Evolutionary conservation across 83 land plant species (phyloP), one percentile per base, ranked within the genome.

Genomic region (Isoetes engelmannii): DNA sequence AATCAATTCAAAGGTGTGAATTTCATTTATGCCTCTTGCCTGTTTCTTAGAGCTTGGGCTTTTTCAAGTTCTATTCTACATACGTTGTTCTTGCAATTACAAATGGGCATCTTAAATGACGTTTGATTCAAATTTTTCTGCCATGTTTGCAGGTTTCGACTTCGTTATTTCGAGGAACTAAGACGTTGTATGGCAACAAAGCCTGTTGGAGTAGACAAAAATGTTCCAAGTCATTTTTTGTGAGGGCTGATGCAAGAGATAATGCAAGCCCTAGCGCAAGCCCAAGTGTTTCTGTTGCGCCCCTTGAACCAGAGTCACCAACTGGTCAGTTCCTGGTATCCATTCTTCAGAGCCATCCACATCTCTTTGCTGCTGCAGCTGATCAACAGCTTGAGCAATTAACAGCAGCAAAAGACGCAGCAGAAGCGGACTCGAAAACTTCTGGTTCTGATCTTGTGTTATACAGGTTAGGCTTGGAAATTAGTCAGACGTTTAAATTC

Each of bases 361-460:
- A 90, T 69, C 84, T 90, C 13, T 76, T 90, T 7, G 84, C 87
- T 53, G 89, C 92, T 45, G 96, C 92, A 18, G 85, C 89, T 51
- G 92, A 90, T 19, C 82, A 85, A 71, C 94, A 90, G 69, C 88
- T 90, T 5, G 82, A 90, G 67, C 83, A 81, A 73, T 84, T 90
- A 8, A 84, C 85, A 47, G 83, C 80, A 45, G 87, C 83, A 65
- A 76, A 84, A 37, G 82, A 83, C 5, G 76, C 82, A 8, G 89
- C 76, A 61, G 70, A 82, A 54, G 80, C 81, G 4, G 68, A 73
- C 28, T 65, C 80, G 45, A 65, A 79, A 59, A 68, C 82, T 64
- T 45, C 84, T 19, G 82, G 85, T 57, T 82, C 84, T 8, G 92
- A 90, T 0, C 75, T 90, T 10, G 87, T 90, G 0, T 69, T 90